These are phyloP conservation scores for Diutina neorugosa DNA, from an alignment of 1,139 yeast genomes.

Conservation along the genomic window DNA sequence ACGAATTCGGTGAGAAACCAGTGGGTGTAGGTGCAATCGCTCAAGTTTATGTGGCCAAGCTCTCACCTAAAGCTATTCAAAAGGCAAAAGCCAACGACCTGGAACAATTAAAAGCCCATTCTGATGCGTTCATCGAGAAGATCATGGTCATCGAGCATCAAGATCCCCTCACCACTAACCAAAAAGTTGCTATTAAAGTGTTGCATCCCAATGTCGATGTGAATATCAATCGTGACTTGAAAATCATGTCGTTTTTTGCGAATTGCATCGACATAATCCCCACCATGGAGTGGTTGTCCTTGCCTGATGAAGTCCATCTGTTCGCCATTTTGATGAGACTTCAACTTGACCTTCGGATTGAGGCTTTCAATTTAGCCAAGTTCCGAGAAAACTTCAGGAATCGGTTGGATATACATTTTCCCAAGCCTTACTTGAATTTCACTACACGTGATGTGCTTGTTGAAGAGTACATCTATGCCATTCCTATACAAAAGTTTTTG, in stretches of 20 bases:
- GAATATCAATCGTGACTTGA: slow-evolving; percentile 67
- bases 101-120: slow-evolving; percentile 7
- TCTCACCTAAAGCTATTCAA: slow-evolving; percentile 34
- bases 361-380: slow-evolving; percentile 64
- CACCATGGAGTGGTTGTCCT: slow-evolving; percentile 93
- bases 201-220: slow-evolving; percentile 77
- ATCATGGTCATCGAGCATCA: slow-evolving; percentile 29
- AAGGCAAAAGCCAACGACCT: slow-evolving; percentile 14
- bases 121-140: slow-evolving; percentile 18
- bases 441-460: slow-evolving; percentile 68
- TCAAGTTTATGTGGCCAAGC: slow-evolving; percentile 75
- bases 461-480: slow-evolving; percentile 75
- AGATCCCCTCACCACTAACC: slow-evolving; percentile 21
- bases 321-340: slow-evolving; percentile 76
- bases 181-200: slow-evolving; percentile 80
- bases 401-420: slow-evolving; percentile 62
- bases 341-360: slow-evolving; percentile 83
- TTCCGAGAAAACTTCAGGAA: slow-evolving; percentile 53
- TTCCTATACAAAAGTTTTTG: slow-evolving; percentile 66
- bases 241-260: slow-evolving; percentile 78
- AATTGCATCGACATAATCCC: slow-evolving; percentile 57
- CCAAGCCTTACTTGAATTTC: slow-evolving; percentile 56
- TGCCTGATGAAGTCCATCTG: slow-evolving; percentile 90
- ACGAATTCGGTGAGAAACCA: slow-evolving; percentile 63
- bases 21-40: slow-evolving; percentile 97